Percentiles rank a stretch among this genome's conserved stretches.
These are phyloP conservation scores for Didymosphaeria variabile DNA, from an alignment of 2,329 filamentous ascomycete genomes.

Conservation along the genomic window DNA sequence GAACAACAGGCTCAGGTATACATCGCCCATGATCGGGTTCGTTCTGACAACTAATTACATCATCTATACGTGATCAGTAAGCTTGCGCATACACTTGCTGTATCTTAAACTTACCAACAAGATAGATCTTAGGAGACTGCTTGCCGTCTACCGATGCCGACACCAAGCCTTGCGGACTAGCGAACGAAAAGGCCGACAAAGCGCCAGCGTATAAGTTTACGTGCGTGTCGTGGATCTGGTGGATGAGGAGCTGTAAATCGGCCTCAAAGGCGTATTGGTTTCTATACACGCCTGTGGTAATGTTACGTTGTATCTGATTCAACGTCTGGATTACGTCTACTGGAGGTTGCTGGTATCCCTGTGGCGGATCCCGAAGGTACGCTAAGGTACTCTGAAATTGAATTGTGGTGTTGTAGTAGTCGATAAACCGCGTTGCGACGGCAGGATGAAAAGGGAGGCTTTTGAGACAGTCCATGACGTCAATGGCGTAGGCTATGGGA, in stretches of 20 bases:
- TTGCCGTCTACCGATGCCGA: conserved; percentile 36
- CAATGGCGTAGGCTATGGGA: no score
- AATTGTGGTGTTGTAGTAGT: conserved; percentile 56
- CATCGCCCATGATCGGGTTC: conserved; percentile 20
- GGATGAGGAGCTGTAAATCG: conserved; percentile 44
- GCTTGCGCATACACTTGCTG: conserved; percentile 35
- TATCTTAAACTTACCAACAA: conserved; percentile 26
- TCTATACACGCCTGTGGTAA: conserved; percentile 37
- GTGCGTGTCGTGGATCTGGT: conserved; percentile 45
- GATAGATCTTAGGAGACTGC: conserved; percentile 39
- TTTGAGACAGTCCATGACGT: conserved; percentile 47
- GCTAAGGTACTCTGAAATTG: conserved; percentile 55
- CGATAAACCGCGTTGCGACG: conserved; percentile 54
- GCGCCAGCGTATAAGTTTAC: conserved; percentile 37
- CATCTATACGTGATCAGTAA: conserved; percentile 26
- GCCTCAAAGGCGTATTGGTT: conserved; percentile 52
- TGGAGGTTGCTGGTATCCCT: conserved; percentile 52
- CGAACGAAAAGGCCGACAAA: conserved; percentile 36
- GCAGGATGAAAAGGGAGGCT: conserved; percentile 57
- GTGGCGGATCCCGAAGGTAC: conserved; percentile 53
- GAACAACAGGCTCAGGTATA: conserved; percentile 31
- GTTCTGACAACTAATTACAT: conserved; percentile 32
- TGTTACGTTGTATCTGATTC: conserved; percentile 33
- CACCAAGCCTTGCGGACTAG: conserved; percentile 33
- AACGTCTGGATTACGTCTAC: conserved; percentile 45